Percentiles rank a stretch among this genome's conserved stretches.
phyloP scores from a whole-genome alignment of 2,329 filamentous ascomycete genomes.

The Fusarium sp. region DNA sequence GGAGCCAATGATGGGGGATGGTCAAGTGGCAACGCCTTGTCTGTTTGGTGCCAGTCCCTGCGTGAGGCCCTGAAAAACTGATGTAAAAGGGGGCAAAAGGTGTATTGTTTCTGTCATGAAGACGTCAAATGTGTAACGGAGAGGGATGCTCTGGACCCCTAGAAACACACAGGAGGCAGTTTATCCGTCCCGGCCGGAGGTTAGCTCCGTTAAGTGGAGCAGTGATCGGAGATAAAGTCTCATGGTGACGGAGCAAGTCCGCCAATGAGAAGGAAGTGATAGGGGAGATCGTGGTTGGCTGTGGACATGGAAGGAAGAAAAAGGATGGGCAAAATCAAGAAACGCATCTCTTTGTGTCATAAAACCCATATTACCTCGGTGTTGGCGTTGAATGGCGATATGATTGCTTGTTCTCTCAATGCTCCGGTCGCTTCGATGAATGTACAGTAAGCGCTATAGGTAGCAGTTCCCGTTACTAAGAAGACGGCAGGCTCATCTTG shows the following conservation, averaged over 20 bases:
- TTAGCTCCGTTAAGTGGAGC: background rate
- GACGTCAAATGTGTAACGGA: conserved; percentile 9
- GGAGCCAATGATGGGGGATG: background rate
- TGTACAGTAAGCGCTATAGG: background rate
- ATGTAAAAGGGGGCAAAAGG: background rate
- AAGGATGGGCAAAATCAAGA: background rate
- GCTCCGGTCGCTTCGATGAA: background rate
- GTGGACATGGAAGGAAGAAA: background rate
- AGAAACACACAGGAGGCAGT: background rate
- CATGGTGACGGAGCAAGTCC: conserved; percentile 12
- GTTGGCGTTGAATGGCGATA: background rate
- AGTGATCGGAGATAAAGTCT: background rate
- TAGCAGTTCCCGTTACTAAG: background rate
- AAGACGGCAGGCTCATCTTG: background rate
- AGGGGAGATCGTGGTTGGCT: background rate
- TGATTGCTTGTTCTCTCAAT: background rate
- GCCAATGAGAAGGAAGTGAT: background rate
- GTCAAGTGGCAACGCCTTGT: background rate
- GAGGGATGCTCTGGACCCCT: background rate
- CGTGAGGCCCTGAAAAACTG: conserved; percentile 17
- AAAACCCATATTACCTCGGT: background rate
- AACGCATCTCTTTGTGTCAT: background rate
- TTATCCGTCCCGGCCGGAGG: conserved; percentile 1
- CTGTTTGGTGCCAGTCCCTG: background rate
- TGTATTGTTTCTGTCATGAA: conserved; percentile 1